A percentile compares a stretch with the other conserved stretches of the same genome.
Conservation (phyloP, 129 eudicot genomes). For the Tagetes patula region DNA sequence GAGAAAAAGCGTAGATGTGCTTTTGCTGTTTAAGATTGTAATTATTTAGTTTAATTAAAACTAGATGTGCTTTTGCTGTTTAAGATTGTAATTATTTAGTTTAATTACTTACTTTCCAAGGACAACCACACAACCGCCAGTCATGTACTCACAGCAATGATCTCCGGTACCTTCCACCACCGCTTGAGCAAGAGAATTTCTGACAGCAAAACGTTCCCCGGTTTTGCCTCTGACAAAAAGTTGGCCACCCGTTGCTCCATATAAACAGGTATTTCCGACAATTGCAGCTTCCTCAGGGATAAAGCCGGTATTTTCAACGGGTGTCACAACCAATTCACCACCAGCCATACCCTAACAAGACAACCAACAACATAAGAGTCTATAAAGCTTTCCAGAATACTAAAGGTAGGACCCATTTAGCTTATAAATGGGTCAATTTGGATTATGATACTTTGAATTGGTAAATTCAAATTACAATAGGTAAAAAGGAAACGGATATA, state of each 20-base stretch:
- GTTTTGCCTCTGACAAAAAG: slow-evolving; percentile 93
- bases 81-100: not conserved
- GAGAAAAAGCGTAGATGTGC: not conserved
- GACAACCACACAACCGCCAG: slow-evolving; percentile 93
- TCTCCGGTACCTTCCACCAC: slow-evolving; percentile 99
- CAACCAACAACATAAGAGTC: slow-evolving; percentile 24
- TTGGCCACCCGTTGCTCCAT: slow-evolving; percentile 99
- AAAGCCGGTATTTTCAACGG: slow-evolving; percentile 77
- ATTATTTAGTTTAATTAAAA: not conserved
- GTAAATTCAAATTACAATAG: slow-evolving; percentile 4
- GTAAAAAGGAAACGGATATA: not conserved
- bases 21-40: not conserved
- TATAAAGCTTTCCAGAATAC: not conserved
- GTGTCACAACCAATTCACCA: slow-evolving; percentile 86
- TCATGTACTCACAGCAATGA: slow-evolving; percentile 98
- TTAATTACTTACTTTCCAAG: slow-evolving; percentile 77
- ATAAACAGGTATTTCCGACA: slow-evolving; percentile 91
- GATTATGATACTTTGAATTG: not conserved
- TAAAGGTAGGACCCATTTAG: not conserved
- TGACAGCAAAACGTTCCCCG: slow-evolving; percentile 98
- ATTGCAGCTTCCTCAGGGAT: slow-evolving; percentile 90
- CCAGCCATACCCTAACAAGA: slow-evolving; percentile 94
- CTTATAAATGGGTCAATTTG: not conserved
- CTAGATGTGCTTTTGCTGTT: not conserved
- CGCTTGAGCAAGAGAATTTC: slow-evolving; percentile 96